phyloP scores from a whole-genome alignment of 768 basidiomycete species.

The Tulasnella sp. region DNA sequence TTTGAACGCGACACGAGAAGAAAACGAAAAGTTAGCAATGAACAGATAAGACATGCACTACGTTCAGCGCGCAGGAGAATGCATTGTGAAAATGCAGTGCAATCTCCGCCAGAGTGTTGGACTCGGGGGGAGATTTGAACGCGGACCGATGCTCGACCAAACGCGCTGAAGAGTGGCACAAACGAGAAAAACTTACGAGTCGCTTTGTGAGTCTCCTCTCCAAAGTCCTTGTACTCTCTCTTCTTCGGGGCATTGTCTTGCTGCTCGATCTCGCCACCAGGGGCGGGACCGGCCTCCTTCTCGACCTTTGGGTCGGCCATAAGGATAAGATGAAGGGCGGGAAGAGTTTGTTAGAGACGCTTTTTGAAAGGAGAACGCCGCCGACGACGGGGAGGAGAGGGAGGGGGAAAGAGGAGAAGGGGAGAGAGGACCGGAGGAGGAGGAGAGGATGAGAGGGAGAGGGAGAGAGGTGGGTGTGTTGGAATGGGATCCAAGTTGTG shows the following conservation, averaged over 20 bases:
- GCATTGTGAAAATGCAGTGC: background rate
- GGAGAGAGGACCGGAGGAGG: conserved; percentile 12
- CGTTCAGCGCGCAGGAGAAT: background rate
- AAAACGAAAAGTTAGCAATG: background rate
- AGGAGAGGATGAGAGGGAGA: conserved; percentile 5
- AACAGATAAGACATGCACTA: background rate
- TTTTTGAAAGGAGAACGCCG: conserved; percentile 12
- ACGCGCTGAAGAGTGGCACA: background rate
- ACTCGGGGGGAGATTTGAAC: background rate
- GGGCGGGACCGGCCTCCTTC: conserved; percentile 26
- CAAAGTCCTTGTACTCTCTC: conserved; percentile 83
- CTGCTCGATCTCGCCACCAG: background rate
- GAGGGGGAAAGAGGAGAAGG: conserved; percentile 17
- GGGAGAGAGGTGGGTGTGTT: conserved; percentile 7
- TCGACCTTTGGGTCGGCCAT: conserved; percentile 12
- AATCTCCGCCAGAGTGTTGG: background rate
- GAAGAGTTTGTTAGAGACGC: conserved; percentile 7
- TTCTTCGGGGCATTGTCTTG: conserved; percentile 42
- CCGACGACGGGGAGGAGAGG: conserved; percentile 13
- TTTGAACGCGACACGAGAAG: background rate
- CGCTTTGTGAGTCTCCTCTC: conserved; percentile 59
- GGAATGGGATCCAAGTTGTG: conserved; percentile 2
- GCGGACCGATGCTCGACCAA: background rate
- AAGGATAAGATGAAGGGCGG: background rate
- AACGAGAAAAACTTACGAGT: conserved; percentile 46